Conservation (phyloP, 2,329 filamentous ascomycete genomes). For the Alternaria sp. region DNA sequence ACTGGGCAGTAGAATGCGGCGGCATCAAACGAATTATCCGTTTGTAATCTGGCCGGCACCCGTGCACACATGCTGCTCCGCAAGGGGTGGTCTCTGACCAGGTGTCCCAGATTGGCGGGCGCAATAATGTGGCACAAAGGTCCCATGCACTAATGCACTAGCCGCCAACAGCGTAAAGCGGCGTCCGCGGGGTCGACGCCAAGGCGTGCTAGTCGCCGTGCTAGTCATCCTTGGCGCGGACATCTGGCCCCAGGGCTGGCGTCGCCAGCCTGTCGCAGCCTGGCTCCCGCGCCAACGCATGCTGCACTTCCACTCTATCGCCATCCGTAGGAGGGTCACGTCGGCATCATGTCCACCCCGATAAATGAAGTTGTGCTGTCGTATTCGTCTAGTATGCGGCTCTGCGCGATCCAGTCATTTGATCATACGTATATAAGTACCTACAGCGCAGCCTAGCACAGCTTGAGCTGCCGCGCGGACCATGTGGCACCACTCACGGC, state of each 20-base stretch:
- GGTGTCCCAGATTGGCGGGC: not conserved
- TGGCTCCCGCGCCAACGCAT: not conserved
- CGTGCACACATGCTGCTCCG: not conserved
- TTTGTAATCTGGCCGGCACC: not conserved
- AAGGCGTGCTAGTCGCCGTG: not conserved
- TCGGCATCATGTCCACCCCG: slow-evolving; percentile 2
- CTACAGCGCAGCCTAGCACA: not conserved
- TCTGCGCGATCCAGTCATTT: not conserved
- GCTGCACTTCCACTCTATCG: slow-evolving; percentile 5
- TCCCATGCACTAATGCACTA: not conserved
- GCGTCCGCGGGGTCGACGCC: not conserved
- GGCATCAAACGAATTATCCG: not conserved
- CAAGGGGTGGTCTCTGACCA: not conserved
- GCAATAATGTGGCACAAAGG: not conserved
- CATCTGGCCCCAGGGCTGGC: not conserved
- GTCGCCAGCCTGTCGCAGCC: slow-evolving; percentile 4
- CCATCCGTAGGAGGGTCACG: slow-evolving; percentile 7
- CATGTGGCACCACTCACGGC: not conserved
- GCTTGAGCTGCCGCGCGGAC: not conserved
- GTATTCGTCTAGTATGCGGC: not conserved
- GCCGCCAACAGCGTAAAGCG: not conserved
- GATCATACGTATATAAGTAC: not conserved
- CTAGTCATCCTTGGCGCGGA: not conserved
- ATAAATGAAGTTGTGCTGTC: not conserved
- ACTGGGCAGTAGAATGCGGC: not conserved